Conservation (phyloP, 2,329 filamentous ascomycete genomes). For the Huntiella savannae region DNA sequence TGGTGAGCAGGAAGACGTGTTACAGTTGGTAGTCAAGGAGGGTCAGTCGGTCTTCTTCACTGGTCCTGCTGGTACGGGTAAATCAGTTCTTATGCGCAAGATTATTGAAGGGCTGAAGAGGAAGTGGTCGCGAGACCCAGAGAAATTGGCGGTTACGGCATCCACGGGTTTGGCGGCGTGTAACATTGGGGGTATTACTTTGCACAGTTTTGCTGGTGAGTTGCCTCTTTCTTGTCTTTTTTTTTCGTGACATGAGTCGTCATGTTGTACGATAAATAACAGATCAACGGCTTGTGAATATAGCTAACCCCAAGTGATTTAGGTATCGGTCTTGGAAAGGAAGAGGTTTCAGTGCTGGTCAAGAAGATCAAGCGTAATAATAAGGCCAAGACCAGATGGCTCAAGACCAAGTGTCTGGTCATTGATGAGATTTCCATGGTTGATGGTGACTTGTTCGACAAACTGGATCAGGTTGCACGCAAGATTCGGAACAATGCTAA, state of each 20-base stretch:
- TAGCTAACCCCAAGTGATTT: conserved; percentile 3
- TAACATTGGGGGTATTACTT: conserved; percentile 86
- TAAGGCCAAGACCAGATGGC: conserved; percentile 78
- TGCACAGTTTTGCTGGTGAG: conserved; percentile 78
- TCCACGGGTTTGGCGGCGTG: conserved; percentile 92
- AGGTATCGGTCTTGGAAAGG: conserved; percentile 78
- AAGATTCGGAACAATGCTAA: conserved; percentile 74
- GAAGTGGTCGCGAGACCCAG: conserved; percentile 58
- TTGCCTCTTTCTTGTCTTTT: background rate
- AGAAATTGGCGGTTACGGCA: conserved; percentile 79
- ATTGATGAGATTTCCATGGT: conserved; percentile 98
- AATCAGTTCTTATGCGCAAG: conserved; percentile 84
- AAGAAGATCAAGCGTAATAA: conserved; percentile 80
- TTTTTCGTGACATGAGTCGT: background rate
- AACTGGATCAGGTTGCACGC: conserved; percentile 74
- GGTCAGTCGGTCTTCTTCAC: conserved; percentile 93
- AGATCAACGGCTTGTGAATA: no score
- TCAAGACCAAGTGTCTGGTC: conserved; percentile 69
- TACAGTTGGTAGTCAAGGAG: conserved; percentile 62
- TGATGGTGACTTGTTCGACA: conserved; percentile 91
- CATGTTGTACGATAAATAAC: no score
- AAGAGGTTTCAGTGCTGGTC: conserved; percentile 57
- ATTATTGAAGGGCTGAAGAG: conserved; percentile 67
- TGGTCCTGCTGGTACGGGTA: conserved; percentile 87
- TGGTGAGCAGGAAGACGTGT: conserved; percentile 67